These are phyloP conservation scores for Phytophthora cryptogea DNA, from an alignment of 352 stramenopile genomes.

Conservation along the genomic window DNA sequence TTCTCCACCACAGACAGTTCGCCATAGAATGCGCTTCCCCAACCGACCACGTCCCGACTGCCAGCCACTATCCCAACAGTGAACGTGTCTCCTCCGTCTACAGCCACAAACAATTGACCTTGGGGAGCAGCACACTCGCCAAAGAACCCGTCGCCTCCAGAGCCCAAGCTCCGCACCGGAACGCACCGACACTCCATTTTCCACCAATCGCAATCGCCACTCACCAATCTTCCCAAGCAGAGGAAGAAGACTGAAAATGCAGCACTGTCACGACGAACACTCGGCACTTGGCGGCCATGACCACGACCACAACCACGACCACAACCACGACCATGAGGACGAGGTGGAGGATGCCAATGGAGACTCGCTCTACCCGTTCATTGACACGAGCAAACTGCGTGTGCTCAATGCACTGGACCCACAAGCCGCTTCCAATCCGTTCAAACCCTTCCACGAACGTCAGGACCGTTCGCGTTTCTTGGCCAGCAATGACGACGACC, in stretches of 20 bases:
- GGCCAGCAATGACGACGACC: constrained; percentile 80
- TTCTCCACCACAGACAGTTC: constrained; percentile 36
- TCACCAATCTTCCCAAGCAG: constrained; percentile 11
- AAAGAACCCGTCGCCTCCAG: constrained; percentile 30
- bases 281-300: constrained; percentile 49
- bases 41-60: constrained; percentile 49
- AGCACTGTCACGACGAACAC: constrained; percentile 74
- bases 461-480: constrained; percentile 68
- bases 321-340: constrained; percentile 60
- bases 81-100: constrained; percentile 64
- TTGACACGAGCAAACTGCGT: constrained; percentile 87
- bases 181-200: constrained; percentile 43
- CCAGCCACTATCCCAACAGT: constrained; percentile 41
- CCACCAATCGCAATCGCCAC: constrained; percentile 25
- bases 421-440: constrained; percentile 61
- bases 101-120: constrained; percentile 16
- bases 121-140: constrained; percentile 33
- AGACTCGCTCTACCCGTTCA: constrained; percentile 83
- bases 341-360: constrained; percentile 76
- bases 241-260: constrained; percentile 34
- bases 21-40: constrained; percentile 71
- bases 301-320: constrained; percentile 49
- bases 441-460: constrained; percentile 84
- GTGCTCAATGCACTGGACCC: constrained; percentile 79
- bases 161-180: neutral